phyloP scores from a whole-genome alignment of 805 yeast species.

The Yarrowia sp. region DNA sequence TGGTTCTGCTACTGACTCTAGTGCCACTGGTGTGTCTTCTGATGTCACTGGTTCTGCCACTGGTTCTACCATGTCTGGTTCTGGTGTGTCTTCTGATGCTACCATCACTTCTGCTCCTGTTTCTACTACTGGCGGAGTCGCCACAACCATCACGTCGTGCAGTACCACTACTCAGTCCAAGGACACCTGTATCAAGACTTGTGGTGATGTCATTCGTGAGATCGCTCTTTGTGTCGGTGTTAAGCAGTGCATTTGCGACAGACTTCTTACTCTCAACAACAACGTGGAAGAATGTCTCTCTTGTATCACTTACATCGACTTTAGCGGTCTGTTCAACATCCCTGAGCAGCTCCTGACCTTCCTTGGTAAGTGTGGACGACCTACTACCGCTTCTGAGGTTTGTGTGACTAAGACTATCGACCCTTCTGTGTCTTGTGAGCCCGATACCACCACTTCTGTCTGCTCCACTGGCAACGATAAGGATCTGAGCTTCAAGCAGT shows the following conservation, averaged over 20 bases:
- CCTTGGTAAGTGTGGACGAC: background rate
- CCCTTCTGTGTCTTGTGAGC: background rate
- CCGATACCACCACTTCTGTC: background rate
- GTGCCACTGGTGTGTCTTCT: too few relatives aligned
- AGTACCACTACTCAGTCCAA: background rate
- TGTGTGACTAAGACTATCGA: constrained; percentile 2
- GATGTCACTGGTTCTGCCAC: too few relatives aligned
- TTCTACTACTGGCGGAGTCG: too few relatives aligned
- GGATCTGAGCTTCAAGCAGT: background rate
- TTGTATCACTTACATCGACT: background rate
- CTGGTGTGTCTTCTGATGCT: too few relatives aligned
- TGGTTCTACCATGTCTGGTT: too few relatives aligned
- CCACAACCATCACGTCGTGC: background rate
- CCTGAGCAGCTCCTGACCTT: background rate
- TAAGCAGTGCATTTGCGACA: background rate
- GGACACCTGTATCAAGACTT: background rate
- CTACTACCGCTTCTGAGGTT: background rate
- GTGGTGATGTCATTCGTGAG: background rate
- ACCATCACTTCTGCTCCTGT: too few relatives aligned
- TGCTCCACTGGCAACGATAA: background rate
- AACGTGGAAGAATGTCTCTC: background rate
- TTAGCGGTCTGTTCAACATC: background rate
- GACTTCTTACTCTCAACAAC: background rate
- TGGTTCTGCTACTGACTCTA: too few relatives aligned
- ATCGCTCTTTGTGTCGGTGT: background rate